Conservation (phyloP, 345 rosid genomes). For the Salix caprea region DNA sequence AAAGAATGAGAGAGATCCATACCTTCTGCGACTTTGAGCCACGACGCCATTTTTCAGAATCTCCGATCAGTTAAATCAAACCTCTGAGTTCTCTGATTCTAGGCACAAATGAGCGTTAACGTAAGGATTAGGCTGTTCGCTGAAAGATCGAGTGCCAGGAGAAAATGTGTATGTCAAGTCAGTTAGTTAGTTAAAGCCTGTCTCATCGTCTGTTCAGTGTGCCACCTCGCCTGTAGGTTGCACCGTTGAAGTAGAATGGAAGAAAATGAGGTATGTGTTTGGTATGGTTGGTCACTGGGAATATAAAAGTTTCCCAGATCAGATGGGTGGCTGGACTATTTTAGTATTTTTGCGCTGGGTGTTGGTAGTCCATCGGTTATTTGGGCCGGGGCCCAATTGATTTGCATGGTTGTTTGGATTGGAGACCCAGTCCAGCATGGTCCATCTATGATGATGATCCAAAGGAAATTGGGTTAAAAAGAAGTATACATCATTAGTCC, state of each 20-base stretch:
- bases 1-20: slow-evolving; percentile 7
- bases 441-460: background rate
- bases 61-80: background rate
- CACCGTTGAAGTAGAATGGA: slow-evolving; percentile 6
- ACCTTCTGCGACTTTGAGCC: slow-evolving; percentile 99
- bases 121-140: background rate
- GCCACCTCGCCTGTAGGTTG: background rate
- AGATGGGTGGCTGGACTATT: background rate
- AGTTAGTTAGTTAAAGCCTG: background rate
- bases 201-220: no score
- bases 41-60: slow-evolving; percentile 62
- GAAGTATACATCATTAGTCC: no score
- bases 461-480: no score
- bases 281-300: background rate
- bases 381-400: background rate
- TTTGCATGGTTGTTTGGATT: background rate
- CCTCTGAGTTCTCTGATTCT: slow-evolving; percentile 27
- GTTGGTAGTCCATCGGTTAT: background rate
- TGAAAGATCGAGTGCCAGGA: background rate
- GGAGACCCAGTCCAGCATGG: no score
- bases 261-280: background rate
- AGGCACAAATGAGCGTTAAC: slow-evolving; percentile 22
- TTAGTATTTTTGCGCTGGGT: no score
- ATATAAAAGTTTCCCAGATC: background rate
- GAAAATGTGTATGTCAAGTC: background rate